These are phyloP conservation scores for Pseudogymnoascus sp. DNA, from an alignment of 2,329 filamentous ascomycete genomes.

Conservation along the genomic window DNA sequence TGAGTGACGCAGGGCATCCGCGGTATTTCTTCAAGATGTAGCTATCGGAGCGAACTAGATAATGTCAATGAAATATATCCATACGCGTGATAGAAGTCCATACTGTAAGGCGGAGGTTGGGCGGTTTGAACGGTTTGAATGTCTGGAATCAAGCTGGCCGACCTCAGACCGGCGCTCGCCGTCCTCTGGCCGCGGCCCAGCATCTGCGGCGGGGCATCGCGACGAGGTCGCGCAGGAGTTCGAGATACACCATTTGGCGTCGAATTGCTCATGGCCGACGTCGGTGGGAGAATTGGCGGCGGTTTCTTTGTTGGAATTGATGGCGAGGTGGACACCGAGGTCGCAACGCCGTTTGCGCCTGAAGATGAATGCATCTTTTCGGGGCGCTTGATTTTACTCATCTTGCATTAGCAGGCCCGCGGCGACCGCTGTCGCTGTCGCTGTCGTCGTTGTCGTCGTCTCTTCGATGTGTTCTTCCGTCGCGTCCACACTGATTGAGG, in stretches of 20 bases:
- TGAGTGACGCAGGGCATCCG: conserved; percentile 67
- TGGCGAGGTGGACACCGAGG: conserved; percentile 33
- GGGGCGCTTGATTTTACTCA: conserved; percentile 11
- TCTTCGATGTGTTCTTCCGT: conserved; percentile 3
- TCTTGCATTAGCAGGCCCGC: conserved; percentile 7
- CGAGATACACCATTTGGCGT: conserved; percentile 34
- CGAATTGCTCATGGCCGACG: conserved; percentile 38
- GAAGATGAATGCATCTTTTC: conserved; percentile 7
- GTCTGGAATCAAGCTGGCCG: conserved; percentile 41
- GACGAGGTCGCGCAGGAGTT: conserved; percentile 49
- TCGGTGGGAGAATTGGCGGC: conserved; percentile 45
- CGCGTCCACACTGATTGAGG: conserved; percentile 5
- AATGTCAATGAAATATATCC: conserved; percentile 15
- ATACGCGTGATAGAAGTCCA: conserved; percentile 18
- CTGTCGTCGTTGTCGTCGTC: conserved; percentile 2
- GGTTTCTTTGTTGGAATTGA: conserved; percentile 47
- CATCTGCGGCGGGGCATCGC: conserved; percentile 43
- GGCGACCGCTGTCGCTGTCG: conserved; percentile 5
- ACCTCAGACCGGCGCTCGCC: conserved; percentile 40
- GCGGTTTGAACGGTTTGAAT: conserved; percentile 29
- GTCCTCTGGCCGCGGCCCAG: conserved; percentile 42
- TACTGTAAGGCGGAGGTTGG: conserved; percentile 48
- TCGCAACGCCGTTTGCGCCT: conserved; percentile 11
- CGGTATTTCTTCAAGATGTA: conserved; percentile 79
- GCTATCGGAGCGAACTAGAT: conserved; percentile 58